These are phyloP conservation scores for Pseudocercospora vitis DNA, from an alignment of 2,329 filamentous ascomycete genomes.

Conservation along the genomic window DNA sequence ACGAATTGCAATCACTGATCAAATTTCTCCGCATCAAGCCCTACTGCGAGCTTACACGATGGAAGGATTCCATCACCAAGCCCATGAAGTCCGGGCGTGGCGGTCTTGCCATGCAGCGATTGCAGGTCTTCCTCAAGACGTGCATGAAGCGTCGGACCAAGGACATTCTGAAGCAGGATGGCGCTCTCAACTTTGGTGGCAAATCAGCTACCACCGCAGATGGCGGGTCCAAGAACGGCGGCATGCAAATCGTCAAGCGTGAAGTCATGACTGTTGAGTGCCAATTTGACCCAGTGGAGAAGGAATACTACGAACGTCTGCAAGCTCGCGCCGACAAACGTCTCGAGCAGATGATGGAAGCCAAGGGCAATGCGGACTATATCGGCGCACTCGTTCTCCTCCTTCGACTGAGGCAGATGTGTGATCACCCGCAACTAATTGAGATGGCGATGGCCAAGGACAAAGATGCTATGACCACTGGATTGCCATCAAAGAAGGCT, in stretches of 20 bases:
- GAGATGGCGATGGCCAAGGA: conserved; percentile 83
- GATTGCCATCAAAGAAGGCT: conserved; percentile 47
- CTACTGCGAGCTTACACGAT: conserved; percentile 79
- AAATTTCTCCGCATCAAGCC: conserved; percentile 90
- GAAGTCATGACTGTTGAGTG: conserved; percentile 80
- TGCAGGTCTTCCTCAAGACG: conserved; percentile 81
- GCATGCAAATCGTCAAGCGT: conserved; percentile 88
- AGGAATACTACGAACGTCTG: conserved; percentile 79
- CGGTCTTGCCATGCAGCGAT: conserved; percentile 79
- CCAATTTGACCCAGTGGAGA: conserved; percentile 76
- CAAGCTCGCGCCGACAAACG: conserved; percentile 82
- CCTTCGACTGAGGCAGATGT: conserved; percentile 86
- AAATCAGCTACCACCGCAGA: conserved; percentile 54
- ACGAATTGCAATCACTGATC: conserved; percentile 91
- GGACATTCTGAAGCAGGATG: conserved; percentile 87
- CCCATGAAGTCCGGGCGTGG: conserved; percentile 90
- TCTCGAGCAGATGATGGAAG: conserved; percentile 80
- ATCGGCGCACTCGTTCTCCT: conserved; percentile 90
- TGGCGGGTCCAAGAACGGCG: conserved; percentile 56
- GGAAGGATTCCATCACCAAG: conserved; percentile 86
- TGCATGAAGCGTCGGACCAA: conserved; percentile 99
- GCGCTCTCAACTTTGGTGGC: conserved; percentile 74
- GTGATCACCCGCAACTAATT: conserved; percentile 88
- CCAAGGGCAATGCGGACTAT: conserved; percentile 75
- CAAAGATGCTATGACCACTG: conserved; percentile 74